Evolutionary conservation across 2,329 filamentous ascomycete genomes (phyloP).

Genomic region (Parafenestella ontariensis): DNA sequence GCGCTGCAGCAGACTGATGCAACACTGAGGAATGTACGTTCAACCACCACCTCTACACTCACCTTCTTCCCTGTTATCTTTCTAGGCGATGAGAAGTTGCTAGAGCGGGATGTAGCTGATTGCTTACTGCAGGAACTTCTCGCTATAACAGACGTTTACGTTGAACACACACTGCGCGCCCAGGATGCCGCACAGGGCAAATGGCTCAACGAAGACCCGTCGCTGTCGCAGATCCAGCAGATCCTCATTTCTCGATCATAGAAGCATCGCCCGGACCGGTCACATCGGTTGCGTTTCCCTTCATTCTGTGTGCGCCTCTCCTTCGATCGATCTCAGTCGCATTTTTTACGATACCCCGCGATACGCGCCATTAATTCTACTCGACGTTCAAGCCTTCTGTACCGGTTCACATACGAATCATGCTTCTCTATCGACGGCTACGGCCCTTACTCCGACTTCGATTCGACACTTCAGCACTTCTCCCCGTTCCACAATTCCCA

Average conservation of each 20-base stretch:
- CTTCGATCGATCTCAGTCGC: conserved; percentile 15
- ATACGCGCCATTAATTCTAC: conserved; percentile 13
- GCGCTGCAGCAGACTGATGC: conserved; percentile 58
- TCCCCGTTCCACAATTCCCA: background rate
- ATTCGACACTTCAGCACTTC: background rate
- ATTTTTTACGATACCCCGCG: conserved; percentile 28
- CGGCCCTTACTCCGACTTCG: background rate
- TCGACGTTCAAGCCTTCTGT: background rate
- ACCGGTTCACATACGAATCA: background rate
- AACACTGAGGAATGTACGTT: conserved; percentile 57
- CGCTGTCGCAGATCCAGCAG: conserved; percentile 58
- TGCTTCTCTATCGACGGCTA: background rate
- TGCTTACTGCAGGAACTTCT: conserved; percentile 58
- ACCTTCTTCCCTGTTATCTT: background rate
- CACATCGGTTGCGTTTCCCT: background rate
- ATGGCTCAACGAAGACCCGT: conserved; percentile 68
- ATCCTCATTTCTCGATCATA: conserved; percentile 42
- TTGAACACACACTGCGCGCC: conserved; percentile 62
- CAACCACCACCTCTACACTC: background rate
- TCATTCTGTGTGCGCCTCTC: conserved; percentile 5
- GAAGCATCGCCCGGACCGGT: background rate
- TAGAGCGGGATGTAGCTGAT: conserved; percentile 12
- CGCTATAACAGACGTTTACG: conserved; percentile 63
- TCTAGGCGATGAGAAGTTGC: background rate
- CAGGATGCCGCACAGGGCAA: conserved; percentile 64